Conservation (phyloP, 2,329 filamentous ascomycete species). For the Pseudogymnoascus sp. region DNA sequence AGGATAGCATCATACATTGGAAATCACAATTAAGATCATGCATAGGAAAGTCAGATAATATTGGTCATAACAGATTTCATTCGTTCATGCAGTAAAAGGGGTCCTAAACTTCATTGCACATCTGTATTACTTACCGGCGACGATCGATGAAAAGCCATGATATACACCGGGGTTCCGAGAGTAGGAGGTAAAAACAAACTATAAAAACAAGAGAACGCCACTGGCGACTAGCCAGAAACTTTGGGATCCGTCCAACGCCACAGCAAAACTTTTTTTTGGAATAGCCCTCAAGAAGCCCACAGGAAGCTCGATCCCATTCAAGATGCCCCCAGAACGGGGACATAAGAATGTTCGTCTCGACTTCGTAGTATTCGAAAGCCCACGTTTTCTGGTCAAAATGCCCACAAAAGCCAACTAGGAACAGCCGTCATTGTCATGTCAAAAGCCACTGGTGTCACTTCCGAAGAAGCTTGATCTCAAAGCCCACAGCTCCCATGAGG, state of each 20-base stretch:
- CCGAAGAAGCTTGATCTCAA: conserved; percentile 25
- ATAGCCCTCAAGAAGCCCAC: conserved; percentile 25
- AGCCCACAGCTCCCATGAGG: conserved; percentile 29
- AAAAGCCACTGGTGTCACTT: conserved; percentile 22
- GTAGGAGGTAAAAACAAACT: not conserved
- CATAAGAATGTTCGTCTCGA: conserved; percentile 29
- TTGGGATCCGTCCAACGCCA: conserved; percentile 4
- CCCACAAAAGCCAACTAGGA: conserved; percentile 20
- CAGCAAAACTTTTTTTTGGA: conserved; percentile 16
- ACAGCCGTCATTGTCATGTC: conserved; percentile 23
- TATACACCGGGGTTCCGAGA: conserved; percentile 2
- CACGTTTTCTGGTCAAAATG: conserved; percentile 19
- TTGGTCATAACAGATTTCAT: conserved; percentile 1
- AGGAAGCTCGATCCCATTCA: conserved; percentile 28
- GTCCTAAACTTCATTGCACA: conserved; percentile 6
- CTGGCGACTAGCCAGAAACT: conserved; percentile 9
- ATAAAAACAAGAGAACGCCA: conserved; percentile 2
- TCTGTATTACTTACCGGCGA: conserved; percentile 6
- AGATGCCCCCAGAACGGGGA: conserved; percentile 18
- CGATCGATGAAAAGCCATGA: conserved; percentile 4
- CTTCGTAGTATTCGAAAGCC: conserved; percentile 28
- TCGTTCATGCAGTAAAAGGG: not conserved
- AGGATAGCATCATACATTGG: not conserved
- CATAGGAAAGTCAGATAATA: not conserved
- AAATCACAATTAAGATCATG: not conserved